phyloP scores from a whole-genome alignment of 805 yeast genomes.

The Cyberlindnera maclurae region DNA sequence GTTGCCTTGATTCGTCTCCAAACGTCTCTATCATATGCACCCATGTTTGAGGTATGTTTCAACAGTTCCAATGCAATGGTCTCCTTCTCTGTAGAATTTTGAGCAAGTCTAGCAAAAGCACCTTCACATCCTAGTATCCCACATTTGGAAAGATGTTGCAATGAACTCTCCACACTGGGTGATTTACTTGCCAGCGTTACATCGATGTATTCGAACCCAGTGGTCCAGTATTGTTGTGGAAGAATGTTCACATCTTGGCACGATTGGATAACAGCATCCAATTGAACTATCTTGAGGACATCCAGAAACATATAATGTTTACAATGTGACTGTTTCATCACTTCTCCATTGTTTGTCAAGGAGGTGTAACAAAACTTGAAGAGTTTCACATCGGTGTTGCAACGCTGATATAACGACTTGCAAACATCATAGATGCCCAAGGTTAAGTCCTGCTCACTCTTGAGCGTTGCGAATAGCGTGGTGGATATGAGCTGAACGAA shows the following conservation, averaged over 20 bases:
- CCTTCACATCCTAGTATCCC: slow-evolving; percentile 9
- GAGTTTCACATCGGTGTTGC: slow-evolving; percentile 8
- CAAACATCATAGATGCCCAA: slow-evolving; percentile 12
- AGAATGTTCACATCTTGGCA: slow-evolving; percentile 8
- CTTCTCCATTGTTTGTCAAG: slow-evolving; percentile 7
- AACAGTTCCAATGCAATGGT: not conserved
- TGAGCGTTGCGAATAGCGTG: slow-evolving; percentile 6
- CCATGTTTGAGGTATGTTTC: slow-evolving; percentile 2
- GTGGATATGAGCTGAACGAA: slow-evolving; percentile 6
- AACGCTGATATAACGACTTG: slow-evolving; percentile 7
- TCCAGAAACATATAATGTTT: slow-evolving; percentile 8
- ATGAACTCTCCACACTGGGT: slow-evolving; percentile 4
- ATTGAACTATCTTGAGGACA: slow-evolving; percentile 9
- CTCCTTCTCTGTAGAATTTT: slow-evolving; percentile 1
- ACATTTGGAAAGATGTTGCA: slow-evolving; percentile 4
- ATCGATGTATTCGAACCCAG: slow-evolving; percentile 12
- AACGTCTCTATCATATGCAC: slow-evolving; percentile 4
- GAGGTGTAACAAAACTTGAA: slow-evolving; percentile 10
- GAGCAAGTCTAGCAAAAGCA: slow-evolving; percentile 9
- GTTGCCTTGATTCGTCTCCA: slow-evolving; percentile 6
- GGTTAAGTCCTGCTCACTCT: slow-evolving; percentile 10
- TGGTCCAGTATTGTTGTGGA: slow-evolving; percentile 12
- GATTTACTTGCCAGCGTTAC: slow-evolving; percentile 7
- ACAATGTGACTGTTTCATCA: slow-evolving; percentile 1
- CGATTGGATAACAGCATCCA: slow-evolving; percentile 9